phyloP scores from a whole-genome alignment of 176 grass and related monocot genomes.

The Elymus sibiricus region DNA sequence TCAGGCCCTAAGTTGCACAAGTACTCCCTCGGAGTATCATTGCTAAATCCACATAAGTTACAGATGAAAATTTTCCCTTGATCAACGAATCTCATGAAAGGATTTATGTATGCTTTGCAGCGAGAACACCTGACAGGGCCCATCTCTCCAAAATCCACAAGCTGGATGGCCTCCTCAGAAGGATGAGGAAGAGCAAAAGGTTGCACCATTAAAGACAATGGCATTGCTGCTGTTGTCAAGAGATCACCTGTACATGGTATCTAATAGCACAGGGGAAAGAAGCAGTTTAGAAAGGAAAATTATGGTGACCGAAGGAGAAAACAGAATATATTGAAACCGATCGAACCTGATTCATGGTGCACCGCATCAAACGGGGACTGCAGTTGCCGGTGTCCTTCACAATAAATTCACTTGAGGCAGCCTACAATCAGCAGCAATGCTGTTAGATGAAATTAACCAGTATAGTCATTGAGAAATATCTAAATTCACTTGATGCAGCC shows the following conservation, averaged over 20 bases:
- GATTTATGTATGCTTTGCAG: conserved; percentile 93
- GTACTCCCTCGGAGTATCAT: conserved; percentile 95
- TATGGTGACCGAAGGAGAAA: neutral
- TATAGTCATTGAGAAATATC: neutral
- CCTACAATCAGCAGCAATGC: conserved; percentile 31
- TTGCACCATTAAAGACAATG: conserved; percentile 81
- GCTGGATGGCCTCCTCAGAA: conserved; percentile 78
- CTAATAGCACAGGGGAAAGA: conserved; percentile 43
- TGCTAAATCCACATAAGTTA: conserved; percentile 85
- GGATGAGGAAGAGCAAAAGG: conserved; percentile 77
- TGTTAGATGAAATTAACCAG: conserved; percentile 11
- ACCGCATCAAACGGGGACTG: conserved; percentile 80
- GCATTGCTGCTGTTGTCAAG: conserved; percentile 77
- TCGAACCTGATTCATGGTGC: conserved; percentile 83
- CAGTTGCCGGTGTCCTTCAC: conserved; percentile 87
- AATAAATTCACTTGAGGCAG: conserved; percentile 73
- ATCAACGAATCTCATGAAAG: conserved; percentile 88
- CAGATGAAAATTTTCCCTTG: conserved; percentile 73
- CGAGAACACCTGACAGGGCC: conserved; percentile 80
- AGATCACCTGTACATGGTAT: conserved; percentile 90
- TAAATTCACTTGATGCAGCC: conserved; percentile 69
- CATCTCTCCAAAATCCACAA: conserved; percentile 86
- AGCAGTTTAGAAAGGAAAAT: conserved; percentile 18
- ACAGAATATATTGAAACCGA: neutral
- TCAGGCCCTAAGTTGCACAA: conserved; percentile 96